Evolutionary conservation across 225 moss, liverwort and hornwort genomes (phyloP).

Genomic region (Sphagnum contortum): DNA sequence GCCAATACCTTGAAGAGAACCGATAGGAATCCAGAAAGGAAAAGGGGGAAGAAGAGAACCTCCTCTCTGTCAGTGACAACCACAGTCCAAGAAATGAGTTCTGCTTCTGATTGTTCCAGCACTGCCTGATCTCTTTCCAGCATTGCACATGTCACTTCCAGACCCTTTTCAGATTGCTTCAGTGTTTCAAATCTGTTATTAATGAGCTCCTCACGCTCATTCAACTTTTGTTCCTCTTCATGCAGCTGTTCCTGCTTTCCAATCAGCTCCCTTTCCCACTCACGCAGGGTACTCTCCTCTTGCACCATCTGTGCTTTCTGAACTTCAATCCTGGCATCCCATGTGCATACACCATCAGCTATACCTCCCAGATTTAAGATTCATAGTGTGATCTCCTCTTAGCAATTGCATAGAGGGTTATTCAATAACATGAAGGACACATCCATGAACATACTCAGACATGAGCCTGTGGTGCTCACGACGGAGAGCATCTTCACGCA

Average conservation of each 20-base stretch:
- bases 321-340: conserved; percentile 55
- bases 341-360: conserved; percentile 5
- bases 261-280: conserved; percentile 75
- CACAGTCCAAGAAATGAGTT: conserved; percentile 40
- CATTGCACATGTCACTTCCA: conserved; percentile 44
- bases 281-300: conserved; percentile 63
- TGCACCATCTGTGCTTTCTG: conserved; percentile 70
- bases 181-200: conserved; percentile 46
- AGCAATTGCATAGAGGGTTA: neutral
- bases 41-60: conserved; percentile 16
- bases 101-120: conserved; percentile 54
- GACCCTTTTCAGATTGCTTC: conserved; percentile 40
- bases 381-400: neutral
- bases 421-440: neutral
- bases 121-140: conserved; percentile 55
- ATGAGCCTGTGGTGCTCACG: conserved; percentile 75
- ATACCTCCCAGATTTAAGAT: neutral
- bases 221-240: conserved; percentile 87
- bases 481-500: conserved; percentile 78
- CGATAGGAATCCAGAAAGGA: neutral
- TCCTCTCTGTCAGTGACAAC: conserved; percentile 58
- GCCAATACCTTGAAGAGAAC: neutral
- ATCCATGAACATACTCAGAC: conserved; percentile 47
- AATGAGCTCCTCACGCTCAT: conserved; percentile 62
- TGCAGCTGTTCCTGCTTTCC: conserved; percentile 78